Evolutionary conservation across 2,329 filamentous ascomycete genomes (phyloP).

Genomic region (Nigrograna mackinnonii): DNA sequence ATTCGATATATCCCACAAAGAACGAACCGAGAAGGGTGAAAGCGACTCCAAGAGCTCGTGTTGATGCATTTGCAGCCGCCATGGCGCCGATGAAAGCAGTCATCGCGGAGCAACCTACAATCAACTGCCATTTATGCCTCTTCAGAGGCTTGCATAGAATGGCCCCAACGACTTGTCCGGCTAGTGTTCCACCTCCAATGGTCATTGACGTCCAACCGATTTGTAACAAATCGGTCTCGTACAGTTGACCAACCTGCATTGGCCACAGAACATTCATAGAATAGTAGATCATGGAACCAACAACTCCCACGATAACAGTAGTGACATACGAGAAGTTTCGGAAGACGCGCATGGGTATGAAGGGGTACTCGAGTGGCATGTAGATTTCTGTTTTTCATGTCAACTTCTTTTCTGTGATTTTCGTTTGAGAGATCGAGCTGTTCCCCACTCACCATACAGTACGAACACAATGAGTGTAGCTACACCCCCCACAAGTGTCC

Average conservation of each 20-base stretch:
- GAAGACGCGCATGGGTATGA: constrained; percentile 20
- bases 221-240: constrained; percentile 13
- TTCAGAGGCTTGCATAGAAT: constrained; percentile 15
- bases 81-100: constrained; percentile 15
- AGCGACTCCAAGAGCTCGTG: constrained; percentile 11
- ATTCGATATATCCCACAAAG: constrained; percentile 17
- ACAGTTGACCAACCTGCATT: constrained; percentile 16
- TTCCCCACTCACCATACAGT: too few relatives aligned
- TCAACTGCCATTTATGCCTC: constrained; percentile 16
- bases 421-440: too few relatives aligned
- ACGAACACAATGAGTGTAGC: too few relatives aligned
- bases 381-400: not conserved
- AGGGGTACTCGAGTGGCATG: constrained; percentile 10
- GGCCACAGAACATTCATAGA: constrained; percentile 15
- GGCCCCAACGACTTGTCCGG: constrained; percentile 15
- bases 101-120: constrained; percentile 15
- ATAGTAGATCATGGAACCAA: constrained; percentile 15
- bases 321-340: constrained; percentile 12
- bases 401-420: constrained; percentile 23
- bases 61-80: constrained; percentile 13
- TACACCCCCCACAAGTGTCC: too few relatives aligned
- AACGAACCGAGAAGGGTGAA: constrained; percentile 19
- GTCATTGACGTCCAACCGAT: constrained; percentile 17
- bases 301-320: not conserved
- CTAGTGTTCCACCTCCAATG: constrained; percentile 13